Conservation (phyloP, 306 rosid genomes). For the Boehmeria nivea region DNA sequence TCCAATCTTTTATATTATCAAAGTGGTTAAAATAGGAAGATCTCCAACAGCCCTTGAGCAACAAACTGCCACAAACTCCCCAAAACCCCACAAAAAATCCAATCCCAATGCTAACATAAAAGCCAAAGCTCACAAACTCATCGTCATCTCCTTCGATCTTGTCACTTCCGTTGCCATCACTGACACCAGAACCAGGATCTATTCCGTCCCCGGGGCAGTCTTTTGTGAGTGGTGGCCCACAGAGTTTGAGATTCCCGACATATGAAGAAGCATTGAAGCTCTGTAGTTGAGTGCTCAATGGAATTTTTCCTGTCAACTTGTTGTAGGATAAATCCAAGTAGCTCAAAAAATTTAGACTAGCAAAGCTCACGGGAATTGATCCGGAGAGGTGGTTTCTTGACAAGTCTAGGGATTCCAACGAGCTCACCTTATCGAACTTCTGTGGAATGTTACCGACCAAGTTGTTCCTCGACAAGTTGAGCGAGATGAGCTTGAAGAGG, state of each 20-base stretch:
- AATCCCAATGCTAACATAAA: conserved; percentile 21
- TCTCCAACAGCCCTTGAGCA: conserved; percentile 24
- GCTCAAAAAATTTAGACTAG: neutral
- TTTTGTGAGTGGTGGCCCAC: conserved; percentile 22
- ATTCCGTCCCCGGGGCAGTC: conserved; percentile 10
- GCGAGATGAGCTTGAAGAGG: conserved; percentile 2
- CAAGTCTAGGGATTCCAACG: conserved; percentile 23
- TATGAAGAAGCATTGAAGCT: neutral
- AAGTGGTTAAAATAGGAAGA: neutral
- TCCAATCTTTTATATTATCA: neutral
- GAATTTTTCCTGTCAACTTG: conserved; percentile 20
- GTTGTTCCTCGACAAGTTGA: conserved; percentile 23
- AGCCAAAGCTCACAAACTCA: conserved; percentile 10
- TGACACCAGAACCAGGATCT: neutral
- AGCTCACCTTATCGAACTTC: neutral
- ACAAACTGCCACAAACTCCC: conserved; percentile 17
- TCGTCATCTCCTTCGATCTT: neutral
- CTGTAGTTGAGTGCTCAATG: conserved; percentile 21
- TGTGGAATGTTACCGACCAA: conserved; percentile 15
- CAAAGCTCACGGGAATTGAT: conserved; percentile 12
- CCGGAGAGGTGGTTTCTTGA: conserved; percentile 25
- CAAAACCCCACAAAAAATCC: conserved; percentile 31
- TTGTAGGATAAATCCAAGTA: conserved; percentile 18
- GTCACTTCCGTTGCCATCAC: neutral
- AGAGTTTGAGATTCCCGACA: conserved; percentile 23